phyloP scores from a whole-genome alignment of 2,329 filamentous ascomycete genomes.

The Botrytis galanthina region DNA sequence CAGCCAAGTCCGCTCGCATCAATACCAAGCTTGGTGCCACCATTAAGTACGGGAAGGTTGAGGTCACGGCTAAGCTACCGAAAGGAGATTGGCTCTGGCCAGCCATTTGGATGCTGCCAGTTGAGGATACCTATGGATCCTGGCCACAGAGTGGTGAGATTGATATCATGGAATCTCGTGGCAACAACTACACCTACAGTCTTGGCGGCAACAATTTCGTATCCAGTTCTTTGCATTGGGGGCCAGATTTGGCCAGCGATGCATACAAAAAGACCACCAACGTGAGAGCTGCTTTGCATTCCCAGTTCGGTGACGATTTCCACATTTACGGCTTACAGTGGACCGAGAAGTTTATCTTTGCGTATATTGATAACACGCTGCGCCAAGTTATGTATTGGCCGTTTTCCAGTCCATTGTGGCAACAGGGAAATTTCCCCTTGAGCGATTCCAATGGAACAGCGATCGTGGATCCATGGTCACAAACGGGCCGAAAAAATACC shows the following conservation, averaged over 20 bases:
- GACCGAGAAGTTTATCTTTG: conserved; percentile 85
- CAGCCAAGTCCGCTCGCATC: conserved; percentile 74
- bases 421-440: conserved; percentile 65
- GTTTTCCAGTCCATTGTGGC: conserved; percentile 66
- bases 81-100: conserved; percentile 86
- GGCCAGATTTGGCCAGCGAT: conserved; percentile 68
- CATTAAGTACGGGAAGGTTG: conserved; percentile 78
- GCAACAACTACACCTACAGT: conserved; percentile 74
- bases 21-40: conserved; percentile 68
- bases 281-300: conserved; percentile 72
- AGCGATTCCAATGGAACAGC: conserved; percentile 64
- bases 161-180: conserved; percentile 76
- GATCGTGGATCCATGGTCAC: conserved; percentile 61
- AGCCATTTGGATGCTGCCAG: conserved; percentile 87
- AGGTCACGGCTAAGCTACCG: conserved; percentile 75
- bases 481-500: conserved; percentile 58
- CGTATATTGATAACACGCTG: conserved; percentile 77
- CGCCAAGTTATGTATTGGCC: conserved; percentile 78
- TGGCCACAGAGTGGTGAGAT: conserved; percentile 84
- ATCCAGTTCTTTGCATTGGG: conserved; percentile 79
- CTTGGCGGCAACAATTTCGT: conserved; percentile 80
- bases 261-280: conserved; percentile 82
- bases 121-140: conserved; percentile 65
- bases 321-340: conserved; percentile 85
- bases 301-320: conserved; percentile 65